These are phyloP conservation scores for Cytospora piceicola DNA, from an alignment of 2,329 filamentous ascomycete genomes.

Conservation along the genomic window DNA sequence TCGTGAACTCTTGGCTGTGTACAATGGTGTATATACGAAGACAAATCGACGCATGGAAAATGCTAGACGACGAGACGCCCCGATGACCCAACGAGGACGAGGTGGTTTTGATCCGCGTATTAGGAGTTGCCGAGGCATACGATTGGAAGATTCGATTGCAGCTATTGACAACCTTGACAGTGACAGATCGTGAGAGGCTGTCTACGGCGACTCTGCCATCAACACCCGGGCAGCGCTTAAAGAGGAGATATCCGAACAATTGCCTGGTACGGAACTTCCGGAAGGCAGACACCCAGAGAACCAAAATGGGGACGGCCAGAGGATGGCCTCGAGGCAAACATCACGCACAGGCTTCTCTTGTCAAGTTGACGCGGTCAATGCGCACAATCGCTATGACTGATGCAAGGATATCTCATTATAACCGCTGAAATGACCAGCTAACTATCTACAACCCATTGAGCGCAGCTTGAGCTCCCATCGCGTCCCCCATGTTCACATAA, in stretches of 20 bases:
- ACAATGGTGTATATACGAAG: slow-evolving; percentile 18
- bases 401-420: background rate
- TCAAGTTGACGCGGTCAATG: background rate
- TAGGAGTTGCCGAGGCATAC: background rate
- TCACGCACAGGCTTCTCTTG: background rate
- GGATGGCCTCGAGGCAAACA: background rate
- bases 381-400: background rate
- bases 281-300: background rate
- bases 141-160: background rate
- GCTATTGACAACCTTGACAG: background rate
- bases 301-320: background rate
- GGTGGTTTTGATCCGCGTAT: background rate
- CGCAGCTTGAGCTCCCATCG: slow-evolving; percentile 19
- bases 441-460: slow-evolving; percentile 21
- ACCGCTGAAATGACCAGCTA: background rate
- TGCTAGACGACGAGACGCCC: background rate
- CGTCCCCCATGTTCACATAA: slow-evolving; percentile 23
- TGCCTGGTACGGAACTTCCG: background rate
- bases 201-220: background rate
- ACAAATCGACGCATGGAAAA: slow-evolving; percentile 9
- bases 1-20: slow-evolving; percentile 3
- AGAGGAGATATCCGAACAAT: background rate
- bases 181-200: background rate
- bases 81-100: background rate
- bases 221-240: background rate